phyloP scores from a whole-genome alignment of 169 alveolate species.

The Prorocentrum cordatum region DNA sequence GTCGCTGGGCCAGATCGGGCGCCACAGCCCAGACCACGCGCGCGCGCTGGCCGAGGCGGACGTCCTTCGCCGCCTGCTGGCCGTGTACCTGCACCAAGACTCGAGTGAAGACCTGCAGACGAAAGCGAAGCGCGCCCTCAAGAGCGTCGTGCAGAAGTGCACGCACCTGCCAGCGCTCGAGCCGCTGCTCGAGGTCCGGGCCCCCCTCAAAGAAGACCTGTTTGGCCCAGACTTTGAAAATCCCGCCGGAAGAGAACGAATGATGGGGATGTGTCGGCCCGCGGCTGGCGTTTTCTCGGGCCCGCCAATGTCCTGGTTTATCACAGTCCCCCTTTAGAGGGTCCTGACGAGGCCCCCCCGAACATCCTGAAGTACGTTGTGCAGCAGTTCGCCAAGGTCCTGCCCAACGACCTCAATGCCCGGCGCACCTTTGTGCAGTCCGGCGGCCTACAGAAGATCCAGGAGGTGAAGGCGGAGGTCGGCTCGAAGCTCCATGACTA shows the following conservation, averaged over 20 bases:
- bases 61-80: conserved; percentile 44
- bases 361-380: conserved; percentile 87
- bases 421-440: conserved; percentile 85
- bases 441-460: conserved; percentile 86
- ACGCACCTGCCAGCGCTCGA: conserved; percentile 89
- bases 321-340: too few relatives aligned
- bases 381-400: conserved; percentile 86
- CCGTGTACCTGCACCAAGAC: conserved; percentile 73
- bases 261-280: too few relatives aligned
- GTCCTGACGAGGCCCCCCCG: conserved; percentile 85
- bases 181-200: conserved; percentile 81
- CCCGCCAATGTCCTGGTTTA: too few relatives aligned
- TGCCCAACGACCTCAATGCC: conserved; percentile 86
- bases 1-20: conserved; percentile 82
- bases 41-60: conserved; percentile 87
- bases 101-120: conserved; percentile 86
- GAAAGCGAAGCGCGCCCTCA: conserved; percentile 88
- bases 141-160: conserved; percentile 87
- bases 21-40: conserved; percentile 89
- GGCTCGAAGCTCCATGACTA: conserved; percentile 84
- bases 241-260: too few relatives aligned
- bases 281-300: too few relatives aligned
- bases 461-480: conserved; percentile 75
- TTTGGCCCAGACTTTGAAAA: too few relatives aligned
- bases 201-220: conserved; percentile 90